phyloP scores from a whole-genome alignment of 148 eudicot genomes.

The Nepenthes mirabilis region DNA sequence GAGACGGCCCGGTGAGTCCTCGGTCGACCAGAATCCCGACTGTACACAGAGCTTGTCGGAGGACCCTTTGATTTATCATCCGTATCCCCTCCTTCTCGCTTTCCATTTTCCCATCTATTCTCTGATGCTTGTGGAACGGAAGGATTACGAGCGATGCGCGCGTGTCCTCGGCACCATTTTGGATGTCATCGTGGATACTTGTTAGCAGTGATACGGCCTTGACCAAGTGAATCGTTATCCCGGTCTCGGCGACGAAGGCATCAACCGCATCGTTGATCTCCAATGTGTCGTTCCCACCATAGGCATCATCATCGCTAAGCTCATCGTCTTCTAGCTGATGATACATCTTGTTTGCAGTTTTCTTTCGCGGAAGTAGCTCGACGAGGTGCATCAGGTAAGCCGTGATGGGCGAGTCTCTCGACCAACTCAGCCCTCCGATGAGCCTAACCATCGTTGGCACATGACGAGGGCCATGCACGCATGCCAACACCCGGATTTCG shows the following conservation, averaged over 20 bases:
- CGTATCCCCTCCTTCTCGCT: conserved; percentile 68
- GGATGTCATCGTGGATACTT: conserved; percentile 52
- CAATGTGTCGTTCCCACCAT: conserved; percentile 74
- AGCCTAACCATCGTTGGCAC: conserved; percentile 62
- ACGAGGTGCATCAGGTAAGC: conserved; percentile 73
- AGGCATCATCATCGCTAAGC: conserved; percentile 70
- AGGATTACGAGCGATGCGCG: conserved; percentile 64
- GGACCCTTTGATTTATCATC: conserved; percentile 66
- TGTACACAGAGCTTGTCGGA: conserved; percentile 67
- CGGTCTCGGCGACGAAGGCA: conserved; percentile 44
- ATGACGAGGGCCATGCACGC: conserved; percentile 76
- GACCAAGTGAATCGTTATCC: conserved; percentile 41
- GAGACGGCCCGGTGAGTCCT: conserved; percentile 31
- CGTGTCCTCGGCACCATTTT: conserved; percentile 51
- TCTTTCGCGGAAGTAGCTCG: conserved; percentile 65
- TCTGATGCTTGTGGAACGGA: conserved; percentile 83
- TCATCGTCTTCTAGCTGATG: conserved; percentile 81
- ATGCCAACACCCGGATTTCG: conserved; percentile 60
- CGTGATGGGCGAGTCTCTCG: conserved; percentile 45
- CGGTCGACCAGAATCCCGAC: conserved; percentile 78
- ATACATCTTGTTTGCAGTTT: conserved; percentile 37
- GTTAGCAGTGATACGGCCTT: conserved; percentile 52
- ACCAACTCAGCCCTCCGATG: conserved; percentile 56
- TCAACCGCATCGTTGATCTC: conserved; percentile 71
- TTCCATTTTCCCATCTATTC: conserved; percentile 91